Evolutionary conservation across 352 stramenopile species (phyloP).

Genomic region (Phytophthora colocasiae): DNA sequence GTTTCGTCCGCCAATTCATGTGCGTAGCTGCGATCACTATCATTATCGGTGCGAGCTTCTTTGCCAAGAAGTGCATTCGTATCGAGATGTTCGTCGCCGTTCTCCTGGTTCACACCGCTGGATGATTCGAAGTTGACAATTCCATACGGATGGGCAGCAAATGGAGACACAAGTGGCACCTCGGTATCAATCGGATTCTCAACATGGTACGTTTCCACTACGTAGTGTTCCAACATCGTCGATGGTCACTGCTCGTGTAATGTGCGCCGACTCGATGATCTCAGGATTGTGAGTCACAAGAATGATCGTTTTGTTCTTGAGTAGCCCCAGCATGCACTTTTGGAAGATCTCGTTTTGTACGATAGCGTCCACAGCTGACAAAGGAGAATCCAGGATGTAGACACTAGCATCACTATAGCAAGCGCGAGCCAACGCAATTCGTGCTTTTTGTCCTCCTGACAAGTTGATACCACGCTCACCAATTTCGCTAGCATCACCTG

Average conservation of each 20-base stretch:
- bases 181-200: conserved; percentile 12
- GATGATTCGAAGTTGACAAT: conserved; percentile 7
- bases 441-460: conserved; percentile 66
- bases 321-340: conserved; percentile 64
- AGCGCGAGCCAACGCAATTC: conserved; percentile 66
- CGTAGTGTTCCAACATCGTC: conserved; percentile 21
- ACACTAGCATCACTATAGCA: conserved; percentile 64
- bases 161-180: conserved; percentile 24
- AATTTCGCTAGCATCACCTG: conserved; percentile 79
- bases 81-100: conserved; percentile 4
- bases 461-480: conserved; percentile 72
- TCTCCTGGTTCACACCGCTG: background rate
- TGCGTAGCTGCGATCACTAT: conserved; percentile 10
- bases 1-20: conserved; percentile 18
- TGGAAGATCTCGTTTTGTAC: conserved; percentile 82
- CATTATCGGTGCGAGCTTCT: conserved; percentile 2
- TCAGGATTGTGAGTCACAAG: conserved; percentile 65
- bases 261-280: conserved; percentile 44
- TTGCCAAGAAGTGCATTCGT: conserved; percentile 19
- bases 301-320: conserved; percentile 64
- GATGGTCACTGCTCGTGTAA: conserved; percentile 40
- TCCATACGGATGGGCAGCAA: conserved; percentile 22
- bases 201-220: conserved; percentile 26
- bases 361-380: conserved; percentile 57
- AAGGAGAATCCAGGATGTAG: conserved; percentile 54